Base-by-base conservation (phyloP, 2,329 filamentous ascomycete species). In the Apiospora phragmitis region DNA sequence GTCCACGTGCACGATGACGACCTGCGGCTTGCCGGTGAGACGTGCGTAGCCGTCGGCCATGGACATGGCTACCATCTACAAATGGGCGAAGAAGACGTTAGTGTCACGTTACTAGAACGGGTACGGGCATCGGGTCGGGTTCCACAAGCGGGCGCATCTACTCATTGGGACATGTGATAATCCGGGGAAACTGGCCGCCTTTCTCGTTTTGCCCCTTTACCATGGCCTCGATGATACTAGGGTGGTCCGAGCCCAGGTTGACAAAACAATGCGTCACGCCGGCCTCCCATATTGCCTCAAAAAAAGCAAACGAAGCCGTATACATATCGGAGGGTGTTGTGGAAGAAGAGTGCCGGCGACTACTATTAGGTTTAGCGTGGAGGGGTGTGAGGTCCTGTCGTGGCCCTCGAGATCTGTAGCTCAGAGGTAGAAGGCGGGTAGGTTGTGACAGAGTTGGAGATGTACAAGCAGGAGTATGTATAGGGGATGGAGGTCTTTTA, bases 1-100 rank as follows among this genome's bases (percentile, higher is more conserved):
- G 75, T 95, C 93, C 70, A 95, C 93, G 76, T 95, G 93, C 2
- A 95, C 88, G 72, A 95, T 92, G 16, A 95, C 93, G 71, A 89
- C 91, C 81, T 95, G 93, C 0, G 92, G 91, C 74, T 92, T 89
- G 69, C 89, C 89, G 7, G 91, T 93, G 47, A 93, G 80, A 41
- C 92, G 87, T 47, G 93, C 92, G 77, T 93, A 94, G 68, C 93
- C 93, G 79, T 95, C 93, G 18, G 93, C 93, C 91, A 94, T 93
- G 71, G 92, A 95, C 76, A 95, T 87, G 35, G 93, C 93, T 8
- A 95, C 93, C 92, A 95, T 95, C 90, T 94, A 72, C 66, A 42
- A 51, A 7, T 62, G 72, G 69, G 26, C 51, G 38, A 41, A 41
- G 26, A 35, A 65, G 3, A 16, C 14, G 65, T 67, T 26, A 67